Base-by-base conservation (phyloP, 495 filamentous ascomycete species). In the Aspergillus biplanus region DNA sequence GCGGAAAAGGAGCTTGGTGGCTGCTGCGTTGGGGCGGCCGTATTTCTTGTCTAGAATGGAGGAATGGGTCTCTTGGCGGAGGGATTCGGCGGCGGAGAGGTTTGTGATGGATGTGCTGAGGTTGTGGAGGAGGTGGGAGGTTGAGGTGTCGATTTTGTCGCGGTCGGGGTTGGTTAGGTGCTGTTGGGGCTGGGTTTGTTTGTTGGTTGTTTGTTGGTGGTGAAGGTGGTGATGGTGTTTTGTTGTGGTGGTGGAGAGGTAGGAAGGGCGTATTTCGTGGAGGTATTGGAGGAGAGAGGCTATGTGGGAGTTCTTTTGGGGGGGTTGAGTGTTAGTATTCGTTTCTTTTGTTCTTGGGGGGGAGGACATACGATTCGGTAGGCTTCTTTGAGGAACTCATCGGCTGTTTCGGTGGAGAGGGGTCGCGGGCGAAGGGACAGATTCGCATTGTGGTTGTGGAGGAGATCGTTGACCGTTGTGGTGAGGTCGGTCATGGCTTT, bases 381-480 rank as follows among this genome's bases (percentile, higher is more conserved):
- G 52, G 95, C 95, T 80, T 98, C 96, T 75, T 95, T 93, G 35
- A 99, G 83, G 73, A 98, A 99, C 77, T 92, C 90, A 72, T 97
- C 92, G 55, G 90, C 79, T 37, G 77, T 81, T 63, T 85, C 81
- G 47, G 77, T 73, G 7, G 83, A 70, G 53, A 74, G 73, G 32
- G 59, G 54, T 18, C 64, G 31, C 15, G 49, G 33, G 33, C 33
- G 2, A 56, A 55, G 11, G 39, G 56, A 27, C 47, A 32, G 27
- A 31, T 48, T 39, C 35, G 34, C n/a, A 46, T 12, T 16, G 39
- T 53, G 21, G 7, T 33, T 56, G 16, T 83, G 82, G 4, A 96
- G 83, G 33, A 91, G 83, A 54, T 86, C 37, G 46, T 69, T 70
- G 39, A 96, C 86, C 15, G 85, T 72, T 7, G 88, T 82, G 4